Evolutionary conservation across 202 grass and related monocot species (phyloP).

Genomic region (Alloteropsis angusta): DNA sequence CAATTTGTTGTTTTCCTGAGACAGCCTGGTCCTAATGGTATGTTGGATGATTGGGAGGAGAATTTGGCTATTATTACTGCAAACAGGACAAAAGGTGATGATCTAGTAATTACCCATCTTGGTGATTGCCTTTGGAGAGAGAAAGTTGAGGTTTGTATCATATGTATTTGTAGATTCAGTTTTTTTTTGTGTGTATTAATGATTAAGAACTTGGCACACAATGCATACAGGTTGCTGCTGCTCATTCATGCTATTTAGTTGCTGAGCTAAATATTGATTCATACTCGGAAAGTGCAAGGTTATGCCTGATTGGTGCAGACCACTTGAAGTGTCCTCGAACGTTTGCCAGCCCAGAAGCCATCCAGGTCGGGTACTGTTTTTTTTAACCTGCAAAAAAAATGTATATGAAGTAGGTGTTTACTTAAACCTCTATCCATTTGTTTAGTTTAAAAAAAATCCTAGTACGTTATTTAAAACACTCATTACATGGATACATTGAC

Average conservation of each 20-base stretch:
- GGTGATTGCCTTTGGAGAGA: slow-evolving; percentile 99
- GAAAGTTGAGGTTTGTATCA: slow-evolving; percentile 65
- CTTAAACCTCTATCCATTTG: background rate
- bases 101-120: slow-evolving; percentile 87
- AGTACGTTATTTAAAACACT: background rate
- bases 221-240: slow-evolving; percentile 69
- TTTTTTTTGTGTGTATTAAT: background rate
- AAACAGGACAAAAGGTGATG: slow-evolving; percentile 91
- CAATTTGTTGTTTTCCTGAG: slow-evolving; percentile 21
- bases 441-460: background rate
- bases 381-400: background rate
- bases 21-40: slow-evolving; percentile 52
- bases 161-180: slow-evolving; percentile 30
- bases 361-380: slow-evolving; percentile 47
- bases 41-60: slow-evolving; percentile 97
- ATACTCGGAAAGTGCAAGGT: slow-evolving; percentile 79
- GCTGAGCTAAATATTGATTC: slow-evolving; percentile 85
- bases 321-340: slow-evolving; percentile 94
- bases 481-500: slow-evolving; percentile 9
- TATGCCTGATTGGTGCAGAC: slow-evolving; percentile 88
- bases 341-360: slow-evolving; percentile 76
- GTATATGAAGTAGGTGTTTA: background rate
- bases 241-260: slow-evolving; percentile 93
- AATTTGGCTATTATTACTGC: slow-evolving; percentile 97
- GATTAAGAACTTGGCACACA: slow-evolving; percentile 17